Evolutionary conservation across 78 protist species (phyloP).

Genomic region (Monosiga brevicollis): DNA sequence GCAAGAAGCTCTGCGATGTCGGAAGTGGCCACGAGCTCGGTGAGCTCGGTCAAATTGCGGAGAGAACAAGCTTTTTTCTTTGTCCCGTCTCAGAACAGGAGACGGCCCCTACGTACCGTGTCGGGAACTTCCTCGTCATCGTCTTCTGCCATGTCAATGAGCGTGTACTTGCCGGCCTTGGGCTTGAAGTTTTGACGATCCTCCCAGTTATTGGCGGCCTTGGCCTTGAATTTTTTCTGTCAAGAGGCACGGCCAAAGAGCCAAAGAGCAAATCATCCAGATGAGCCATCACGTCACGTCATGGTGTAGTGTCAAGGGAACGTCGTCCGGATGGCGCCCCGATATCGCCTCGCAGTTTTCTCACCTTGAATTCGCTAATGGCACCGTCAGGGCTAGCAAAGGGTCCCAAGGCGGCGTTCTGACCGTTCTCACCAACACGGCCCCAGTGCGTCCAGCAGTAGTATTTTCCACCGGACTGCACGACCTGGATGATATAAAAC

Average conservation of each 20-base stretch:
- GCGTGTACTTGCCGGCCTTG: not conserved
- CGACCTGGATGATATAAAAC: slow-evolving; percentile 22
- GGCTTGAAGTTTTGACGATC: not conserved
- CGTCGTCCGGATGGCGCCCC: not conserved
- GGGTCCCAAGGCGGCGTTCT: too few species aligned
- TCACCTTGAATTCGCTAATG: not conserved
- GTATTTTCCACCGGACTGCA: not conserved
- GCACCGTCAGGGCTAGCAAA: not conserved
- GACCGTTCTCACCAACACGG: slow-evolving; percentile 34
- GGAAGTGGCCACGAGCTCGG: not conserved
- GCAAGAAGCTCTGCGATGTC: not conserved
- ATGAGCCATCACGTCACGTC: not conserved
- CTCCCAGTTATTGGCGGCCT: slow-evolving; percentile 15
- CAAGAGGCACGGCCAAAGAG: not conserved
- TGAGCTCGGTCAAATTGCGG: not conserved
- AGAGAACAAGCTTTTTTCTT: too few species aligned
- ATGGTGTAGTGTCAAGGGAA: not conserved
- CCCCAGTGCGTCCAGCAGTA: slow-evolving; percentile 30
- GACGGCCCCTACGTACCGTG: too few species aligned
- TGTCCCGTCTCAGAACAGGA: too few species aligned
- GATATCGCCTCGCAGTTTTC: not conserved
- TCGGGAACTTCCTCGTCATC: not conserved
- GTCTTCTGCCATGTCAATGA: slow-evolving; percentile 10
- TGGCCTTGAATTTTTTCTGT: not conserved
- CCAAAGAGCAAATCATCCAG: not conserved